Conservation (phyloP, 371 early-diverging fungal species). For the Sporodiniella umbellata region DNA sequence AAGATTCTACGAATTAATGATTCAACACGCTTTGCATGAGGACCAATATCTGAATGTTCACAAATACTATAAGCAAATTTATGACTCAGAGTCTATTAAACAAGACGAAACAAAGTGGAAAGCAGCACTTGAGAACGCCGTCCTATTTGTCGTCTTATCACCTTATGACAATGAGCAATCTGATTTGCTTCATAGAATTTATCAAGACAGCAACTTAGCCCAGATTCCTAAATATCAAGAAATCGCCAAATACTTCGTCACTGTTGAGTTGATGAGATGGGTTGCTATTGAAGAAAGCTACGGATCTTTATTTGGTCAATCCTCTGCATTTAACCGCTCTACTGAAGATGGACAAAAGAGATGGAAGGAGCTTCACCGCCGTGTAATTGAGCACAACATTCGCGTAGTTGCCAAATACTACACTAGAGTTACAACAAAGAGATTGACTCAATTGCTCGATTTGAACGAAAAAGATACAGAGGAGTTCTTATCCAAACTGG, state of each 20-base stretch:
- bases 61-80: slow-evolving; percentile 54
- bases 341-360: slow-evolving; percentile 79
- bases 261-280: slow-evolving; percentile 93
- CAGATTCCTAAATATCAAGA: slow-evolving; percentile 69
- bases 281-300: slow-evolving; percentile 85
- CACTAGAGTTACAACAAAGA: slow-evolving; percentile 78
- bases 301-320: slow-evolving; percentile 65
- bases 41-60: slow-evolving; percentile 84
- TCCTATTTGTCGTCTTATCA: slow-evolving; percentile 84
- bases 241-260: slow-evolving; percentile 85
- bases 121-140: slow-evolving; percentile 73
- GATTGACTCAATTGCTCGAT: slow-evolving; percentile 46
- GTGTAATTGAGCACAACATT: slow-evolving; percentile 97
- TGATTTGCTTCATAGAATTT: slow-evolving; percentile 84
- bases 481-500: slow-evolving; percentile 60
- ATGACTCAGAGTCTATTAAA: slow-evolving; percentile 78
- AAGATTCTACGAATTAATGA: slow-evolving; percentile 94
- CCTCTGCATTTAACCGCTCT: slow-evolving; percentile 66
- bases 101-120: slow-evolving; percentile 81
- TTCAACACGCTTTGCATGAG: slow-evolving; percentile 90
- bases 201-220: slow-evolving; percentile 72
- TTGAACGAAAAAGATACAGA: slow-evolving; percentile 24
- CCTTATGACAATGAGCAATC: slow-evolving; percentile 96
- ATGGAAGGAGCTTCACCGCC: slow-evolving; percentile 83
- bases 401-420: slow-evolving; percentile 96